Conservation (phyloP, 495 filamentous ascomycete genomes). For the Beverwykella pulmonaria region DNA sequence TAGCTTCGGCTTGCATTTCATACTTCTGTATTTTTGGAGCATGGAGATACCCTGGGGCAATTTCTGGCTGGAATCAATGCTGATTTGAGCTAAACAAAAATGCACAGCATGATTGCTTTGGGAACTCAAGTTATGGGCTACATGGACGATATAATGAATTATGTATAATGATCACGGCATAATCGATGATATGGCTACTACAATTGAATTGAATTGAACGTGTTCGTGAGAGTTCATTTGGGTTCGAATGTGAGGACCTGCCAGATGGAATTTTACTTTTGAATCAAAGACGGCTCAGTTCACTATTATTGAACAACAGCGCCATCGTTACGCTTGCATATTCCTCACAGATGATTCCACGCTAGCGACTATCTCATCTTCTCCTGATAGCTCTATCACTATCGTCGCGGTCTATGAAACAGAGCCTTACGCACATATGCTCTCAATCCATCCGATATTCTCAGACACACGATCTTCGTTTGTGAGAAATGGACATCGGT, state of each 20-base stretch:
- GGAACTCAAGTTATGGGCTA: neutral
- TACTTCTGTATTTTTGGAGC: neutral
- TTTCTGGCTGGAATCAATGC: neutral
- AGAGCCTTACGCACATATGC: conserved; percentile 18
- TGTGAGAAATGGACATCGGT: neutral
- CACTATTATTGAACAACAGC: too few species aligned
- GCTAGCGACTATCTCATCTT: too few species aligned
- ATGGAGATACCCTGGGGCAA: neutral
- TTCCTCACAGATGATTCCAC: too few species aligned
- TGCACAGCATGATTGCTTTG: neutral
- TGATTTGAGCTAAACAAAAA: neutral
- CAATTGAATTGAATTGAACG: neutral
- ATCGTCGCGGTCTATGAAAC: conserved; percentile 7
- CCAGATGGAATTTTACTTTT: too few species aligned
- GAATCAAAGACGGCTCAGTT: too few species aligned
- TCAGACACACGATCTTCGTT: neutral
- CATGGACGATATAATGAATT: neutral
- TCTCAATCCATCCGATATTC: conserved; percentile 4
- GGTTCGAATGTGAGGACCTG: too few species aligned
- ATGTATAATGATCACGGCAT: neutral
- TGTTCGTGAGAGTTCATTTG: neutral
- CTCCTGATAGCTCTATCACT: too few species aligned
- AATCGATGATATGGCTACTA: neutral
- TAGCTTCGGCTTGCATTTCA: neutral
- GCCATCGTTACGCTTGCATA: too few species aligned